A percentile compares a stretch with the other conserved stretches of the same genome.
phyloP scores from a whole-genome alignment of 495 filamentous ascomycete genomes.

The Cercophora newfieldiana region DNA sequence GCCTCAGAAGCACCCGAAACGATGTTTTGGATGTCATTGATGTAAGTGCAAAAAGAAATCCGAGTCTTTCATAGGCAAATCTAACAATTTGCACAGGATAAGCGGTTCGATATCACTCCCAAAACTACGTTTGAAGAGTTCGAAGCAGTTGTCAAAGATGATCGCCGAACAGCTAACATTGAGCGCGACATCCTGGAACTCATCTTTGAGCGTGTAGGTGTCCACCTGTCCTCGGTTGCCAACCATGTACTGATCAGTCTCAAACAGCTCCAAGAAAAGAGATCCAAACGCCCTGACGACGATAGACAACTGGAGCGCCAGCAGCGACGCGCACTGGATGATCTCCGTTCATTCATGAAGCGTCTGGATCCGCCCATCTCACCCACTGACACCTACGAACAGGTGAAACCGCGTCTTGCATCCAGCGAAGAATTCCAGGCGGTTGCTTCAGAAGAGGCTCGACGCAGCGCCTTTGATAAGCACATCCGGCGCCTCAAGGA shows the following conservation, averaged over 20 bases:
- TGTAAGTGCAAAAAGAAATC: constrained; percentile 57
- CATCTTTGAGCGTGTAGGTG: constrained; percentile 71
- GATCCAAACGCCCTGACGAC: constrained; percentile 70
- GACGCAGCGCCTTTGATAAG: constrained; percentile 87
- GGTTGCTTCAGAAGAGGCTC: constrained; percentile 76
- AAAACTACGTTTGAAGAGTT: constrained; percentile 90
- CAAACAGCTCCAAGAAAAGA: constrained; percentile 69
- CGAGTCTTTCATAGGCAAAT: not conserved
- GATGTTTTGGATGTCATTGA: constrained; percentile 88
- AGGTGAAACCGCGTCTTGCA: constrained; percentile 73
- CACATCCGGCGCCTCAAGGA: constrained; percentile 85
- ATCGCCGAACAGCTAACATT: constrained; percentile 82
- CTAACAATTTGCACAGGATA: constrained; percentile 59
- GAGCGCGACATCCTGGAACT: constrained; percentile 70
- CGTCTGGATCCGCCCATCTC: constrained; percentile 85
- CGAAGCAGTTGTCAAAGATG: constrained; percentile 68
- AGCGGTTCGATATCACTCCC: constrained; percentile 83
- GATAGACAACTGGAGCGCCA: constrained; percentile 83
- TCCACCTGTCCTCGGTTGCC: not conserved
- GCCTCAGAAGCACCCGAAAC: constrained; percentile 76
- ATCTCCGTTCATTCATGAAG: constrained; percentile 83
- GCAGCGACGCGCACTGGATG: constrained; percentile 81
- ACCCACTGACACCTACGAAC: constrained; percentile 79
- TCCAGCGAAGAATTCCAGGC: constrained; percentile 80
- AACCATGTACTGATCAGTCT: constrained; percentile 24